These are phyloP conservation scores for Aethionema arabicum DNA, from an alignment of 345 rosid genomes.

Conservation along the genomic window DNA sequence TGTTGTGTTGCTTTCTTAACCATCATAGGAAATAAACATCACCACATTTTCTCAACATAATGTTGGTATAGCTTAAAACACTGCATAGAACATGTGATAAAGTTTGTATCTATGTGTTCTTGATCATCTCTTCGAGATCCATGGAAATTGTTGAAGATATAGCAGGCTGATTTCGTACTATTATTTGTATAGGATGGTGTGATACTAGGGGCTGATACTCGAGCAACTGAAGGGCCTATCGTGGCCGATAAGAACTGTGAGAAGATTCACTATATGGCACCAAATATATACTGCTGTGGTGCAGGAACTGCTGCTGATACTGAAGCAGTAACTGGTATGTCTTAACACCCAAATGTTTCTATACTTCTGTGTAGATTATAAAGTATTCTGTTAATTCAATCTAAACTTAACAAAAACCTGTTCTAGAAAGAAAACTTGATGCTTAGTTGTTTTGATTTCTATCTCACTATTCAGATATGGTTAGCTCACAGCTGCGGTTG, in stretches of 20 bases:
- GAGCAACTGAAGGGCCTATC: slow-evolving; percentile 95
- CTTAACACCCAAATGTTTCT: background rate
- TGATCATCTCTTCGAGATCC: background rate
- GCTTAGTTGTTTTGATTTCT: slow-evolving; percentile 14
- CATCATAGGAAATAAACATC: too few relatives aligned
- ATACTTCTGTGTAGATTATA: background rate
- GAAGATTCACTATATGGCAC: slow-evolving; percentile 98
- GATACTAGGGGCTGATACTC: slow-evolving; percentile 90
- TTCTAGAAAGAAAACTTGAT: background rate
- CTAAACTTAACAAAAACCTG: background rate
- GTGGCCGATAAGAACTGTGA: slow-evolving; percentile 98
- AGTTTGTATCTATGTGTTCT: background rate
- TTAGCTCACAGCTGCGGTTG: slow-evolving; percentile 77
- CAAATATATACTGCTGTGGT: slow-evolving; percentile 95
- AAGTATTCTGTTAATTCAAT: background rate
- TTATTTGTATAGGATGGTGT: slow-evolving; percentile 48
- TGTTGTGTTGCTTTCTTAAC: slow-evolving; percentile 18
- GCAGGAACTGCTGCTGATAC: slow-evolving; percentile 99
- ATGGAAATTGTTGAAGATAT: slow-evolving; percentile 1
- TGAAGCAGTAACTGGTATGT: slow-evolving; percentile 91
- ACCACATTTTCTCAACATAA: too few relatives aligned
- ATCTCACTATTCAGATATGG: slow-evolving; percentile 57
- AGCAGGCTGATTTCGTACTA: background rate
- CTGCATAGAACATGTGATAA: background rate
- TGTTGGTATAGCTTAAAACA: background rate